Conservation (phyloP, 2,329 filamentous ascomycete species). For the Talaromyces sp. region DNA sequence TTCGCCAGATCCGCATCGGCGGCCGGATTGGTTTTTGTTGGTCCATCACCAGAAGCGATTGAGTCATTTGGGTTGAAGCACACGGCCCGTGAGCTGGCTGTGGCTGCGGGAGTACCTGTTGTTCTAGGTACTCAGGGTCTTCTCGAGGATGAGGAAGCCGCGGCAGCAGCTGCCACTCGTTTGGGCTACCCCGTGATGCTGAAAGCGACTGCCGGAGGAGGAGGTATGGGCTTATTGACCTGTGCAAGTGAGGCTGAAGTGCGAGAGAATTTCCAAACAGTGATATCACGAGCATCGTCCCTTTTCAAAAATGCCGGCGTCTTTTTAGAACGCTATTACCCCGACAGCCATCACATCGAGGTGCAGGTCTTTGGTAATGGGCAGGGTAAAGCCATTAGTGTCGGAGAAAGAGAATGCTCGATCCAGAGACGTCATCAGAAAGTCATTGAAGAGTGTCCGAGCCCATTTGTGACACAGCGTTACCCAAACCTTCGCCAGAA, state of each 20-base stretch:
- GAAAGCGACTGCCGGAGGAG: conserved; percentile 77
- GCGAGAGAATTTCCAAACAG: background rate
- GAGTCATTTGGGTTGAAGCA: conserved; percentile 56
- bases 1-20: conserved; percentile 55
- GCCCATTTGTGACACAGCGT: conserved; percentile 55
- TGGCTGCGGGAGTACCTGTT: conserved; percentile 52
- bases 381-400: conserved; percentile 72
- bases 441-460: conserved; percentile 84
- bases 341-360: conserved; percentile 77
- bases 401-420: conserved; percentile 85
- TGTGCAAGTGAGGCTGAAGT: background rate
- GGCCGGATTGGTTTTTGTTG: conserved; percentile 58
- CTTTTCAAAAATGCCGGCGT: conserved; percentile 82
- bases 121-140: conserved; percentile 53
- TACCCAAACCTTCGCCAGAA: conserved; percentile 54
- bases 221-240: conserved; percentile 69
- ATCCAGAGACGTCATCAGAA: conserved; percentile 86
- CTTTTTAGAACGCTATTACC: conserved; percentile 72
- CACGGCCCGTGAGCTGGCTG: conserved; percentile 51
- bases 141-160: conserved; percentile 49
- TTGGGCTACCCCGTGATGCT: conserved; percentile 60
- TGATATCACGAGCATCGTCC: conserved; percentile 63
- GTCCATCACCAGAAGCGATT: conserved; percentile 55
- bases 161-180: conserved; percentile 31
- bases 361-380: conserved; percentile 87